Conservation (phyloP, 306 rosid genomes). For the Castanea mollissima region DNA sequence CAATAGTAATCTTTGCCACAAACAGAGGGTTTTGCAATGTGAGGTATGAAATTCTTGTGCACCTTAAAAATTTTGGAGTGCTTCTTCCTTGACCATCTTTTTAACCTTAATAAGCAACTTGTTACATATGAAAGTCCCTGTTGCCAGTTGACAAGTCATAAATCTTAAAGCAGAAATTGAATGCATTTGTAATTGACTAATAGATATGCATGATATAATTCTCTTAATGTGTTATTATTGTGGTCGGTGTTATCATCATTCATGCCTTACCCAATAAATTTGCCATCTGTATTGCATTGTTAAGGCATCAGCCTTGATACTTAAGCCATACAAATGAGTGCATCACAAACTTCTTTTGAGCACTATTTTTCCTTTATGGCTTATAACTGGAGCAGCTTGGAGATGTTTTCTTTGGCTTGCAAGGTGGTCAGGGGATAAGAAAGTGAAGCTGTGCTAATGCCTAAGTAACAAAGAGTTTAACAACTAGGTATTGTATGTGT, state of each 20-base stretch:
- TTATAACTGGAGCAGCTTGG: not conserved
- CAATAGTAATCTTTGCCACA: constrained; percentile 95
- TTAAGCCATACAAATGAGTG: not conserved
- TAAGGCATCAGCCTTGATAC: not conserved
- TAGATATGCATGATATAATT: not conserved
- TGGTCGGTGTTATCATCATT: not conserved
- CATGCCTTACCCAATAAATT: not conserved
- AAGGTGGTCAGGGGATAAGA: too few species aligned
- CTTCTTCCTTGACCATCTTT: not conserved
- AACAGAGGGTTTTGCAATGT: constrained; percentile 95
- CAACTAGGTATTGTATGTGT: not conserved
- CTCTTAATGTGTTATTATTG: not conserved
- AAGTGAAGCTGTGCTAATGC: too few species aligned
- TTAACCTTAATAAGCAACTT: not conserved
- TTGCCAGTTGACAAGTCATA: not conserved
- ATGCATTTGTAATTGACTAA: not conserved
- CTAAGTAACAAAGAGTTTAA: not conserved
- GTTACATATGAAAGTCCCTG: not conserved
- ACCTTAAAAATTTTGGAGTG: constrained; percentile 3
- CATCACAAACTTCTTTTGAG: not conserved
- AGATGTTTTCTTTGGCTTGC: not conserved
- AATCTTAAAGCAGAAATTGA: not conserved
- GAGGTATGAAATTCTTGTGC: constrained; percentile 52
- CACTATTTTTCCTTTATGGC: not conserved
- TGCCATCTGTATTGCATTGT: not conserved